Evolutionary conservation across 192 early-diverging fungal species (phyloP).

Genomic region (Backusella westeae): DNA sequence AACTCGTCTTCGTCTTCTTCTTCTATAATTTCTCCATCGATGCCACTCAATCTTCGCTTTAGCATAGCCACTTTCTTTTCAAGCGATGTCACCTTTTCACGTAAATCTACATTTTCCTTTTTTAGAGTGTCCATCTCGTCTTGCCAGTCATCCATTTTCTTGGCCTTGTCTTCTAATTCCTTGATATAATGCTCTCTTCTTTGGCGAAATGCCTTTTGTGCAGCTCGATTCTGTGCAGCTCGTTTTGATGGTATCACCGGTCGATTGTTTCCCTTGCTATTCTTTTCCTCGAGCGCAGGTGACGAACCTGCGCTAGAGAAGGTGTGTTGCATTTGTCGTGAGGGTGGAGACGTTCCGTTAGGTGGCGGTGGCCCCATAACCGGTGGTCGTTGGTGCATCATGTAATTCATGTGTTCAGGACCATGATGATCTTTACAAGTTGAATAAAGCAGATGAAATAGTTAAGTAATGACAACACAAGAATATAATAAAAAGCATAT

Average conservation of each 20-base stretch:
- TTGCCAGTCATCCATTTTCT: conserved; percentile 48
- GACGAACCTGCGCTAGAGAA: not conserved
- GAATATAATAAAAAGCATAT: not conserved
- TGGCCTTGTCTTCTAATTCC: conserved; percentile 72
- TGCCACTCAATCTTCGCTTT: not conserved
- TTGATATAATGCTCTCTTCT: conserved; percentile 80
- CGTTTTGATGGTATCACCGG: conserved; percentile 57
- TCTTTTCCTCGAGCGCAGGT: not conserved
- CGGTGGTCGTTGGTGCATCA: not conserved
- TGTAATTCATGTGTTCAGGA: not conserved
- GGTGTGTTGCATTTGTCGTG: not conserved
- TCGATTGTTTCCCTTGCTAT: not conserved
- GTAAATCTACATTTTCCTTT: conserved; percentile 26
- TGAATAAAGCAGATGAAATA: not conserved
- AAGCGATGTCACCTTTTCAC: not conserved
- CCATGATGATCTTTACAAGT: conserved; percentile 1
- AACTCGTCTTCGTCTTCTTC: not conserved
- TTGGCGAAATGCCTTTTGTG: conserved; percentile 89
- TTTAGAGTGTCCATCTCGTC: conserved; percentile 21
- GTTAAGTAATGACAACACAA: not conserved
- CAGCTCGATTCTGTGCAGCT: conserved; percentile 87
- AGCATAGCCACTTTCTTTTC: conserved; percentile 5
- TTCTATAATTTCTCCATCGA: not conserved
- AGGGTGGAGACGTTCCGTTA: not conserved
- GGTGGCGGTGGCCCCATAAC: not conserved